These are phyloP conservation scores for Aspergillus phoenicis DNA, from an alignment of 2,329 filamentous ascomycete species.

Conservation along the genomic window DNA sequence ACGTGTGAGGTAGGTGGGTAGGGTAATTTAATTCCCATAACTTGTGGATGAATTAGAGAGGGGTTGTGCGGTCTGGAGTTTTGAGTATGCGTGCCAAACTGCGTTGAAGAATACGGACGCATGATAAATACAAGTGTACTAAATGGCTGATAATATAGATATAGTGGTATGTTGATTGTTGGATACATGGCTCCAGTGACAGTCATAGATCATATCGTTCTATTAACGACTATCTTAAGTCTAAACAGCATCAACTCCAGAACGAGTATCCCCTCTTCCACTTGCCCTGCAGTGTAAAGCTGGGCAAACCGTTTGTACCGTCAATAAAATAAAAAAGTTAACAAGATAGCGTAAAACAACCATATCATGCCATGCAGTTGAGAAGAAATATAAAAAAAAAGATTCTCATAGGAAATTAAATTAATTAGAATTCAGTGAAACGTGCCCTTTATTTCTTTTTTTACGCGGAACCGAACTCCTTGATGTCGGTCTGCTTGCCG, in stretches of 20 bases:
- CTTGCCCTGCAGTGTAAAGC: conserved; percentile 13
- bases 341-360: conserved; percentile 26
- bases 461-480: conserved; percentile 57
- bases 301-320: conserved; percentile 25
- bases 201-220: conserved; percentile 14
- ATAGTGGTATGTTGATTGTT: too few species aligned
- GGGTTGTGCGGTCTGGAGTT: too few species aligned
- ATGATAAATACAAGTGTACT: too few species aligned
- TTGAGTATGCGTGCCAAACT: too few species aligned
- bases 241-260: conserved; percentile 16
- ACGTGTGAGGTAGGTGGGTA: too few species aligned
- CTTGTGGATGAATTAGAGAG: too few species aligned
- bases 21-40: too few species aligned
- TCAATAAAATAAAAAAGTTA: conserved; percentile 24
- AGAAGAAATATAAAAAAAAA: conserved; percentile 36
- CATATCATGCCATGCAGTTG: conserved; percentile 45
- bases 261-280: conserved; percentile 21
- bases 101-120: too few species aligned
- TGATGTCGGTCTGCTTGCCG: conserved; percentile 62
- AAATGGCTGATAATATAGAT: not conserved
- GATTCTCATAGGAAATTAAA: conserved; percentile 28
- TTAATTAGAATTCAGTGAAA: conserved; percentile 27
- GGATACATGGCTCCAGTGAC: not conserved
- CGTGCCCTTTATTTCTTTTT: conserved; percentile 7
- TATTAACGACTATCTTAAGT: conserved; percentile 20